These are phyloP conservation scores for Kazachstania africana DNA, from an alignment of 805 yeast genomes.

Conservation along the genomic window DNA sequence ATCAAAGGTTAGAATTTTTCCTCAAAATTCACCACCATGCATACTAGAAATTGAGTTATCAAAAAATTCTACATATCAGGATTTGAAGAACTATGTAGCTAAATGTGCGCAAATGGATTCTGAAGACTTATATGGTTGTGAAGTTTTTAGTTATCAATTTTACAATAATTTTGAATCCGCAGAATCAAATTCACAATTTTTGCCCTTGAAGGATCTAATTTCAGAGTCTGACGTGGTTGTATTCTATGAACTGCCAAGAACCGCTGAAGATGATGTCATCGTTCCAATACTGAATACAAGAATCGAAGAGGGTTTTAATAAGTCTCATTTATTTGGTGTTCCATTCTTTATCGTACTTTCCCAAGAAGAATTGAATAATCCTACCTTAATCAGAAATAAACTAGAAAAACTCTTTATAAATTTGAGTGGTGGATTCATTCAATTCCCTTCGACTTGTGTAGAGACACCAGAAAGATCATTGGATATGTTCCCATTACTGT, in stretches of 20 bases:
- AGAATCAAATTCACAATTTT: slow-evolving; percentile 38
- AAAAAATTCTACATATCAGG: slow-evolving; percentile 51
- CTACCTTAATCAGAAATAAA: slow-evolving; percentile 45
- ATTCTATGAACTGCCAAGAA: slow-evolving; percentile 42
- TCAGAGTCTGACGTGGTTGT: slow-evolving; percentile 49
- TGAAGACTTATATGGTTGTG: slow-evolving; percentile 37
- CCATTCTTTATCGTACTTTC: slow-evolving; percentile 62
- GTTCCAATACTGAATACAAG: slow-evolving; percentile 49
- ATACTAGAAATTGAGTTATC: slow-evolving; percentile 60
- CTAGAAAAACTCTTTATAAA: slow-evolving; percentile 39
- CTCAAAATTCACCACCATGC: slow-evolving; percentile 40
- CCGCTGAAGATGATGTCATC: slow-evolving; percentile 35
- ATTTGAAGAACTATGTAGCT: slow-evolving; percentile 51
- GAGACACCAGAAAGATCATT: slow-evolving; percentile 5
- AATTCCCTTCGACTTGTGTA: slow-evolving; percentile 13
- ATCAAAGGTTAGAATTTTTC: slow-evolving; percentile 49
- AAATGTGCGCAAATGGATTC: slow-evolving; percentile 29
- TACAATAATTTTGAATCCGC: slow-evolving; percentile 57
- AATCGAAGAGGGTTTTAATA: slow-evolving; percentile 29
- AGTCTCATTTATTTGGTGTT: slow-evolving; percentile 48
- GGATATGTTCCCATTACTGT: slow-evolving; percentile 29
- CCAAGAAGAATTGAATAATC: slow-evolving; percentile 41
- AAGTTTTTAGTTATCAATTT: slow-evolving; percentile 55
- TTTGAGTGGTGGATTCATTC: slow-evolving; percentile 32
- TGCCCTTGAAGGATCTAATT: slow-evolving; percentile 60